These are phyloP conservation scores for Cocos nucifera DNA, from an alignment of 176 grass and related monocot genomes.

Conservation along the genomic window DNA sequence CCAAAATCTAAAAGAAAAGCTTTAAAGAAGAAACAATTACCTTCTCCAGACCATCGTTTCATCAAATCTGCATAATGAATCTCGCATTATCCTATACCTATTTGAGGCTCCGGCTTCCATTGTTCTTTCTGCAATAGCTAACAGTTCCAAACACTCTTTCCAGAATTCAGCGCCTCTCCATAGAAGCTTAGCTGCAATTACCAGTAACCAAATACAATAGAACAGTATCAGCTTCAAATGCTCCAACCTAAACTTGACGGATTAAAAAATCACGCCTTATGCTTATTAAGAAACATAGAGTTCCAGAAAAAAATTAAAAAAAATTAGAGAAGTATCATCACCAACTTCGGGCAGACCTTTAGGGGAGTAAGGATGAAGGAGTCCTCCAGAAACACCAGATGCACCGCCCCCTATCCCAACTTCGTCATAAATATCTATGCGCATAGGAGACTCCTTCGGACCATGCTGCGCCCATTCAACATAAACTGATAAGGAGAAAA, in stretches of 20 bases:
- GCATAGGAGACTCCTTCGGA: constrained; percentile 38
- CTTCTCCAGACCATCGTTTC: constrained; percentile 71
- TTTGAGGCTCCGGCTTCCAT: constrained; percentile 6
- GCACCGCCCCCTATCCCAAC: constrained; percentile 75
- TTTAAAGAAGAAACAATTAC: constrained; percentile 30
- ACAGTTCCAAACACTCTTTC: constrained; percentile 66
- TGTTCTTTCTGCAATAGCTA: constrained; percentile 39
- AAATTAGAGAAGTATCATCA: constrained; percentile 6
- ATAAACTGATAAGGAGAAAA: too few species aligned
- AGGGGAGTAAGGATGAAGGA: constrained; percentile 76
- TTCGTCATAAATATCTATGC: constrained; percentile 81
- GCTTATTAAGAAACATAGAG: too few species aligned
- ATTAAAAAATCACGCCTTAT: too few species aligned
- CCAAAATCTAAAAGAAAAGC: not conserved
- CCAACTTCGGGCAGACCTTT: constrained; percentile 31
- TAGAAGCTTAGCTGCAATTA: constrained; percentile 69
- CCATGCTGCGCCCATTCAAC: constrained; percentile 36
- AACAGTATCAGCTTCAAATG: too few species aligned
- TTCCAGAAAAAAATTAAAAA: not conserved
- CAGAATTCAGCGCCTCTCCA: constrained; percentile 87
- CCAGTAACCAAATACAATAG: not conserved
- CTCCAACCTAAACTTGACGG: too few species aligned
- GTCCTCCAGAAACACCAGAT: constrained; percentile 73
- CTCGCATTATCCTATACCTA: not conserved
- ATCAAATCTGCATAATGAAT: constrained; percentile 8